Evolutionary conservation across 192 early-diverging fungal genomes (phyloP), one percentile per base, ranked within the genome.

Genomic region (Entomortierella beljakovae): DNA sequence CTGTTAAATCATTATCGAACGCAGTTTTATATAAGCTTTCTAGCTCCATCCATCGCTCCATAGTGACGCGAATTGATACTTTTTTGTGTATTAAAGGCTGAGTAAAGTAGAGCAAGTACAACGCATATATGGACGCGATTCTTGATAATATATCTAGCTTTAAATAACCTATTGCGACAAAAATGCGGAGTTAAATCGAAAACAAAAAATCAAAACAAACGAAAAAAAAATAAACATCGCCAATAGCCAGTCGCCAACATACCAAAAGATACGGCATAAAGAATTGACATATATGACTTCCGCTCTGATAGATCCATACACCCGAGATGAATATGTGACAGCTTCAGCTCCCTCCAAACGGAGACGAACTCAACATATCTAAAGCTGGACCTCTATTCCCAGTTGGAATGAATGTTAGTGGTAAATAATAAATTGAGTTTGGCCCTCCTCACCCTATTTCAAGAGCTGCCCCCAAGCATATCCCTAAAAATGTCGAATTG

Each of bases 101-200:
- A 18, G 75, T 79, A 22, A 55, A 59, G 37, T 70, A 65, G 1
- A 69, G 34, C 15, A 79, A 15, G 26, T 65, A 70, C 1, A 79
- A 51, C 10, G 46, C 29, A 10, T 37, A 79, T 2, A 70, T 31
- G 1, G 68, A 60, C 1, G 56, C 68, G 11, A 38, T 42, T 40
- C 37, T 13, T 40, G 13, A 40, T 40, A 13, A 40, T 9, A 46
- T 46, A 46, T 20, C 3, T 20, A 20, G 3, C 43, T 46, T 20
- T 15, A 20, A 6, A 38, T 8, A 6, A 13, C 37, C 6, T 38
- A 38, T 8, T 38, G 37, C 13, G 6, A 38, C 13, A 38, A 6
- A 6, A 38, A 38, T 8, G 6, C 13, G 37, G 37, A 38, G 37
- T n/a, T n/a, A n/a, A n/a, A n/a, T n/a, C n/a, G n/a, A n/a, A n/a